Base-by-base conservation (phyloP, 768 basidiomycete genomes). In the Calocybe cyanea region DNA sequence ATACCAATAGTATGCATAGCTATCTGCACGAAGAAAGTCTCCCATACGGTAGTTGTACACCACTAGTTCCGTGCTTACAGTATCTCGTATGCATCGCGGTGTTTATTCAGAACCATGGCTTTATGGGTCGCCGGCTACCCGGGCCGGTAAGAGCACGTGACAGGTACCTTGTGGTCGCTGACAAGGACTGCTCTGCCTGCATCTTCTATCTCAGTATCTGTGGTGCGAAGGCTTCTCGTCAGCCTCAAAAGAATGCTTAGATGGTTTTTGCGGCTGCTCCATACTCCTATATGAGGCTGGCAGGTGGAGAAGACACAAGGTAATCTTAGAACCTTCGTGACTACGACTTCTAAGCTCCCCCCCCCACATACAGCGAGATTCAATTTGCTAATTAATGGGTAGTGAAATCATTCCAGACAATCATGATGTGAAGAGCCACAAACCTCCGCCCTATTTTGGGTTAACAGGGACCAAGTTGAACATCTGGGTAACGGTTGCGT, bases 401-500 rank as follows among this genome's bases (percentile, higher is more conserved):
- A 52, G 39, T 14, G 52, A 50, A 15, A 8, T 13, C 18, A 25
- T 18, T 9, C 38, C 35, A 37, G 41, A 36, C 4, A 38, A 23
- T 39, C 11, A 35, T 9, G 13, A 21, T 17, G 32, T 28, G 18
- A 21, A n/a, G 19, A 17, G 55, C 56, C 49, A 55, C 38, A 36
- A 43, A 9, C 42, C 35, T 23, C 34, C 19, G 39, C 70, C 69
- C 7, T 74, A 75, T 49, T 57, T 73, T 46, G 73, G 74, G 10
- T 54, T 75, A 52, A 75, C 70, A 6, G 73, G 74, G 7, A 63
- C 61, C 13, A 61, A 57, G 40, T 68, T 77, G 40, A 73, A 73
- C 41, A 57, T 65, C 25, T 75, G 74, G 72, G 64, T 76, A 4
- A 70, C 72, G 3, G 70, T 77, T 14, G 73, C 74, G 11, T 77